Evolutionary conservation across 768 basidiomycete species (phyloP), one percentile per base, ranked within the genome.

Genomic region (Boletus vinaceobasis): DNA sequence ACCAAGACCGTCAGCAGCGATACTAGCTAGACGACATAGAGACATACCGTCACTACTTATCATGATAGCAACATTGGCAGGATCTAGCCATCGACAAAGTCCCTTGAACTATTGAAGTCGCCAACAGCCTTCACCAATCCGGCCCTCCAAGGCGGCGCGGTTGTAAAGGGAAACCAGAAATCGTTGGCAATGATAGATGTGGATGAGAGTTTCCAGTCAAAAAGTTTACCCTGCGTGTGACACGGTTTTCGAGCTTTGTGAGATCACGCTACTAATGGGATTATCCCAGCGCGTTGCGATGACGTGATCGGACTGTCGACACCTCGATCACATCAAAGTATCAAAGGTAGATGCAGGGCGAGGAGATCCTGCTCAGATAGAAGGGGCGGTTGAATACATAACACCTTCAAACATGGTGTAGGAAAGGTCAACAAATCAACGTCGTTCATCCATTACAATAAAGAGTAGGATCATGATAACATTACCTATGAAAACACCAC

Each of bases 351-450:
- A 44, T 48, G 29, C 27, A 38, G 7, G 45, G 11, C 13, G 10
- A 53, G 7, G 51, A 59, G 47, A 60, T 49, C 47, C 31, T 55
- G 29, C 33, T 38, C 43, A 54, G 58, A 59, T 49, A 29, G 21
- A 43, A 50, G 32, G 27, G 19, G 7, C 47, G 6, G 48, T 29
- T 13, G 14, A 23, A 31, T 43, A 48, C 40, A 59, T 47, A 35
- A 26, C 35, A 6, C 38, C 9, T 23, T 46, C 38, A 15, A 43
- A 46, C 33, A 21, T 15, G 23, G 19, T 27, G 31, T 7, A 44
- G 14, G 13, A 39, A 29, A 36, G 23, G 52, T 42, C 47, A 42
- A 49, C 13, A 19, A 4, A 48, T 49, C 52, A 7, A 15, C 23
- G 23, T 37, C 7, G 50, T 9, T 36, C 38, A 10, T 43, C 49